Evolutionary conservation across 257 asterid genomes (phyloP), one percentile per base, ranked within the genome.

Genomic region (Verbena officinalis): DNA sequence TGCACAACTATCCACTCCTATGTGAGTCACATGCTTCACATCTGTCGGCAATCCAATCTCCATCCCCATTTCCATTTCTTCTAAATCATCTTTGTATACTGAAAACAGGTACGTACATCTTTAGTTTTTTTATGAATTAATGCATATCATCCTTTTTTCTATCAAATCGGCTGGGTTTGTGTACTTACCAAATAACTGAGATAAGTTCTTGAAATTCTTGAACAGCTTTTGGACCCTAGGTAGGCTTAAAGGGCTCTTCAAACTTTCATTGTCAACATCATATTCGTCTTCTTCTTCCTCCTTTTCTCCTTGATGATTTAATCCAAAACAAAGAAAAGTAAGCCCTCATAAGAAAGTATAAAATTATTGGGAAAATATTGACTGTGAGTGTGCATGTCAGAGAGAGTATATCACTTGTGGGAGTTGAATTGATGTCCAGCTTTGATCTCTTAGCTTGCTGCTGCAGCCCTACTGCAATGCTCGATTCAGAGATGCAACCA

Each of bases 21-120:
- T 85, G 87, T 87, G 97, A 59, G 95, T 90, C 51, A 87, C 95
- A 67, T 90, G 97, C 78, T 90, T 90, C 63, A 90, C 95, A 77
- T 90, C 83, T 52, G 92, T 90, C 3, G 97, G 97, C 6, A 61
- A 55, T 66, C 96, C 96, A 10, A 87, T 87, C 36, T 90, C 89
- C 88, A 87, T 90, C 55, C 79, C 81, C 45, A 20, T 67, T 34
- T 83, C 87, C 17, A 67, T 63, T 23, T 83, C 80, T 66, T 70
- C 85, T 45, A 73, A 50, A 54, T 83, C 96, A 4, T 86, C 95
- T 75, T 83, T 89, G 86, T 81, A 80, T 23, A 61, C 95, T 85
- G 75, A 56, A 73, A 44, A 44, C 1, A 23, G 44, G 44, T 36
- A 27, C 33, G n/a, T n/a, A n/a, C n/a, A n/a, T n/a, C n/a, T n/a